Evolutionary conservation across 306 rosid genomes (phyloP).

Genomic region (Oemleria cerasiformis): DNA sequence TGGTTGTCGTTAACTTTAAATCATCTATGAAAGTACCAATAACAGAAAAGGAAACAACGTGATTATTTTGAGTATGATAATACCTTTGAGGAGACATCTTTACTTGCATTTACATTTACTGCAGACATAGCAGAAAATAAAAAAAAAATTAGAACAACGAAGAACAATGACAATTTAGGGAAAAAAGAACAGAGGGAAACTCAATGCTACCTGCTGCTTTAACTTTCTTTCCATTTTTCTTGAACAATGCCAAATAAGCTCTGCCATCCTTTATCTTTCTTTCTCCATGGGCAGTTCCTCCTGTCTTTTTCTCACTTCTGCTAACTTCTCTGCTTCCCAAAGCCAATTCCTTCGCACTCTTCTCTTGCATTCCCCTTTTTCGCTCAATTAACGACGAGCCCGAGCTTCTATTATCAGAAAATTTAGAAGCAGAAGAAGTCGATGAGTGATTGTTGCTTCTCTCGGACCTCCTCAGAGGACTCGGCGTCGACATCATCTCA

Average conservation of each 20-base stretch:
- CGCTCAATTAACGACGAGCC: conserved; percentile 33
- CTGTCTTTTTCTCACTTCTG: conserved; percentile 26
- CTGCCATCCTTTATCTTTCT: conserved; percentile 34
- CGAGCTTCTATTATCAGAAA: conserved; percentile 31
- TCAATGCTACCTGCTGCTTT: conserved; percentile 29
- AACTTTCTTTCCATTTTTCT: conserved; percentile 26
- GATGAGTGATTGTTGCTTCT: conserved; percentile 36
- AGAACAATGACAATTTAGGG: not conserved
- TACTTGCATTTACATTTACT: conserved; percentile 25
- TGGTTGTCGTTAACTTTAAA: not conserved
- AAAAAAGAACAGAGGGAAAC: conserved; percentile 13
- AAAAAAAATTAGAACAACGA: not conserved
- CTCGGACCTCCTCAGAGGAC: conserved; percentile 54
- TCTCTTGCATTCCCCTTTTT: conserved; percentile 41
- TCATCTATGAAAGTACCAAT: not conserved
- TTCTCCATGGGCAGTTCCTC: conserved; percentile 26
- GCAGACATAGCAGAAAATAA: conserved; percentile 32
- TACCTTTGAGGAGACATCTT: conserved; percentile 49
- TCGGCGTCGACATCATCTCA: conserved; percentile 39
- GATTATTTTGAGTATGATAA: conserved; percentile 13
- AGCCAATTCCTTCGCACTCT: conserved; percentile 39
- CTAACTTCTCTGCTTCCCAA: conserved; percentile 37
- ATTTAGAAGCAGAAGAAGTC: conserved; percentile 40
- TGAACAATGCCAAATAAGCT: conserved; percentile 34
- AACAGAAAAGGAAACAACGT: not conserved